Evolutionary conservation across 495 filamentous ascomycete species (phyloP), one percentile per base, ranked within the genome.

Genomic region (Trichoderma virens): DNA sequence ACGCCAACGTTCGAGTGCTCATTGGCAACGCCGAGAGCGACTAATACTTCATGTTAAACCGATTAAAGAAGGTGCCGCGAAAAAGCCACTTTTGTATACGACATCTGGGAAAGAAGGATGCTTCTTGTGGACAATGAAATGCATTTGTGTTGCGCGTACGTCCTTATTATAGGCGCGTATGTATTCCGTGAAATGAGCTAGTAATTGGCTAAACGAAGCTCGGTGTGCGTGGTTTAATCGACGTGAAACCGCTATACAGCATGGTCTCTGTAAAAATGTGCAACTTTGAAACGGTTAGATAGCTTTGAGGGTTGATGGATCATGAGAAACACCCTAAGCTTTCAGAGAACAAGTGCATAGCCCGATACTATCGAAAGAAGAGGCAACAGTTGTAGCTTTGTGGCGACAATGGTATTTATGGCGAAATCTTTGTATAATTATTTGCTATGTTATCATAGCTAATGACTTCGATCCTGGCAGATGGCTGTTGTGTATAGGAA

Each of bases 11-110:
- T 16, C 27, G 9, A 30, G 2, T 28, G 25, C 7, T 56, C 13
- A 16, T 9, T 9, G 13, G 23, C 23, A 30, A 56, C 51, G 51
- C 51, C 20, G 27, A 31, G 23, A 56, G 51, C 18, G 7, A n/a
- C 51, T 27, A 56, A 30, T 23, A 30, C 23, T 13, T 30, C 23
- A 28, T 56, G 51, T 56, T 30, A 27, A 25, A 56, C 51, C 51
- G 2, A 31, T 56, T 56, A 14, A 30, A 56, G 51, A 56, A 56
- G 51, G 51, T 56, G 51, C 51, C 51, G 51, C 51, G 51, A 56
- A n/a, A 3, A 56, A 30, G 9, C 51, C 8, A 9, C 51, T 18
- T 9, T 28, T 56, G 11, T 16, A 25, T 20, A 20, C 51, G 3
- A 28, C 27, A 11, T 5, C 20, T 56, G 13, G 25, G 4, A 8